Evolutionary conservation across 1,284 basidiomycete genomes (phyloP).

Genomic region (Rhodotorula sp.): DNA sequence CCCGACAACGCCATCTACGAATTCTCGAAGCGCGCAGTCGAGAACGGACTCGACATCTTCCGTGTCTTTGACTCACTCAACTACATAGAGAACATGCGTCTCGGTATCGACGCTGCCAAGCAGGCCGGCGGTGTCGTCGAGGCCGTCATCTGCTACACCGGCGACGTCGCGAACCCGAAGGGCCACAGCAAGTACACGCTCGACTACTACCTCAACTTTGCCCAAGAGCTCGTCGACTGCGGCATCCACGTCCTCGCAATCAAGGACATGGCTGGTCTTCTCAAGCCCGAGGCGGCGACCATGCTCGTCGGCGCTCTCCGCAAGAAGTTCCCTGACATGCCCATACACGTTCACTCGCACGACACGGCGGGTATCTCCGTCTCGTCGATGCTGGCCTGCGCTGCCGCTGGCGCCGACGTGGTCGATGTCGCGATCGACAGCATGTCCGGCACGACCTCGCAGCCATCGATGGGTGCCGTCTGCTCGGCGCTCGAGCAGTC

Average conservation of each 20-base stretch:
- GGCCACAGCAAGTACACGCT: constrained; percentile 93
- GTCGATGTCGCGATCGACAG: constrained; percentile 98
- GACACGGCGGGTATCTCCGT: constrained; percentile 98
- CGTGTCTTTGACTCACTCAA: constrained; percentile 99
- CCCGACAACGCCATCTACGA: constrained; percentile 73
- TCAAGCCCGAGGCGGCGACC: constrained; percentile 91
- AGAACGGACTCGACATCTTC: constrained; percentile 99
- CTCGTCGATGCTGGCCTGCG: constrained; percentile 93
- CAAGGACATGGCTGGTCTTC: constrained; percentile 99
- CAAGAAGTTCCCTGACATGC: constrained; percentile 92
- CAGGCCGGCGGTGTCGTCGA: constrained; percentile 98
- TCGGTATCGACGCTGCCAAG: constrained; percentile 98
- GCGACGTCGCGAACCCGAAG: constrained; percentile 91
- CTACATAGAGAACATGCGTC: constrained; percentile 93
- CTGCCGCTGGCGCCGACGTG: constrained; percentile 94
- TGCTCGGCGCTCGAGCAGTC: constrained; percentile 95
- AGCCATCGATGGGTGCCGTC: constrained; percentile 97
- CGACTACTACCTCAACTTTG: constrained; percentile 95
- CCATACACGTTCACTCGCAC: constrained; percentile 99
- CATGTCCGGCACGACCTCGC: constrained; percentile 98
- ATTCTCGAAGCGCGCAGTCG: constrained; percentile 72
- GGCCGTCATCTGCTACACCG: constrained; percentile 98
- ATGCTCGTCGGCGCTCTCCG: constrained; percentile 93
- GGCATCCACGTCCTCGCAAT: constrained; percentile 97
- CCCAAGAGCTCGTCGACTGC: constrained; percentile 87